Percentiles rank a stretch among this genome's conserved stretches.
phyloP scores from a whole-genome alignment of 495 filamentous ascomycete species.

The Penicillium simplicissimum region DNA sequence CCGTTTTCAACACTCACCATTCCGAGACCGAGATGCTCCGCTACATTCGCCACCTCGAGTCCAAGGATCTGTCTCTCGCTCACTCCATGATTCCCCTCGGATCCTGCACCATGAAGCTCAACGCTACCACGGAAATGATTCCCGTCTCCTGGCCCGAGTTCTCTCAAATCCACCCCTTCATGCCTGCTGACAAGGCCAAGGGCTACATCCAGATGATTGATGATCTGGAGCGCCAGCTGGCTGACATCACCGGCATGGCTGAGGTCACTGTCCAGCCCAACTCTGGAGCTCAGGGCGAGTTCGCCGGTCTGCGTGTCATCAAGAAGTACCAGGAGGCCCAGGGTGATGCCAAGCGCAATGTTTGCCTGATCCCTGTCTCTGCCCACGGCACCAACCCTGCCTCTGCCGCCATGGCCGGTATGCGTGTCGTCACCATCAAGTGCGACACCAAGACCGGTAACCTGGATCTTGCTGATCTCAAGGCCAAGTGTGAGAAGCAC shows the following conservation, averaged over 20 bases:
- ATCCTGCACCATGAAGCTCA: constrained; percentile 99
- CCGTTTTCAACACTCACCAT: constrained; percentile 95
- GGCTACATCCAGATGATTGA: constrained; percentile 72
- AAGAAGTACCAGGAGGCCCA: constrained; percentile 78
- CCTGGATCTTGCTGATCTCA: constrained; percentile 82
- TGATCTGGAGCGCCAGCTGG: constrained; percentile 74
- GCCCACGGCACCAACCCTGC: constrained; percentile 98
- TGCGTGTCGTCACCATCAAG: constrained; percentile 93
- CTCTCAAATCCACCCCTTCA: constrained; percentile 83
- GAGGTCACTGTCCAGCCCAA: constrained; percentile 92
- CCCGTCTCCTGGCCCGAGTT: constrained; percentile 86
- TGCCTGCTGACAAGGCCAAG: constrained; percentile 58
- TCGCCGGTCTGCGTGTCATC: constrained; percentile 90
- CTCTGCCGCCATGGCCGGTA: constrained; percentile 94
- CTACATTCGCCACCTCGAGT: constrained; percentile 93
- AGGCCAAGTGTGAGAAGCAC: constrained; percentile 86
- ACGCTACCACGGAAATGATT: constrained; percentile 92
- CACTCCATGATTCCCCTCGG: constrained; percentile 99
- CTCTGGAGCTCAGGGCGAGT: constrained; percentile 96
- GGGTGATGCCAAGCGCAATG: constrained; percentile 71
- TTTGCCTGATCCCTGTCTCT: constrained; percentile 95
- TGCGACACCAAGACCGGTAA: constrained; percentile 88
- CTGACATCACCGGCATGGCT: constrained; percentile 87
- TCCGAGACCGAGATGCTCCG: constrained; percentile 95
- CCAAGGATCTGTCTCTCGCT: constrained; percentile 90